Conservation (phyloP, 495 filamentous ascomycete genomes). For the Cenococcum geophilum region DNA sequence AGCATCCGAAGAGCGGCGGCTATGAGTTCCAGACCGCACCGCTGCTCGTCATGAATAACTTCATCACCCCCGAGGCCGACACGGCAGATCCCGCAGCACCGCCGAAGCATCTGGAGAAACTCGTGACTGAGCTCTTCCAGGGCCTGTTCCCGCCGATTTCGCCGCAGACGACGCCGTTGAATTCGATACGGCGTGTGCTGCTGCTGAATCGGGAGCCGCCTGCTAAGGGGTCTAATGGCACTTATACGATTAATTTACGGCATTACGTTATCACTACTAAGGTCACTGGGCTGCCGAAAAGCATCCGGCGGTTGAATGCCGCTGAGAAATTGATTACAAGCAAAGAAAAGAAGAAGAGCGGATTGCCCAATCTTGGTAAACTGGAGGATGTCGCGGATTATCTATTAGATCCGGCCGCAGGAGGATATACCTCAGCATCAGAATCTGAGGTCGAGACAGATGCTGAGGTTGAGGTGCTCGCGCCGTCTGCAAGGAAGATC, state of each 20-base stretch:
- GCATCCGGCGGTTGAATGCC: slow-evolving; percentile 76
- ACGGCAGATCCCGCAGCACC: slow-evolving; percentile 35
- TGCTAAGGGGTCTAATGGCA: slow-evolving; percentile 31
- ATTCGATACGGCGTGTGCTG: slow-evolving; percentile 81
- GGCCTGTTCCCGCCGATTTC: slow-evolving; percentile 95
- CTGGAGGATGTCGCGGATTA: slow-evolving; percentile 94
- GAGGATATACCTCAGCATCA: slow-evolving; percentile 85
- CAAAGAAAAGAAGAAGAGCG: slow-evolving; percentile 57
- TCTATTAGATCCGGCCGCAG: slow-evolving; percentile 72
- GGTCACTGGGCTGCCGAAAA: slow-evolving; percentile 72
- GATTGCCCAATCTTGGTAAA: slow-evolving; percentile 81
- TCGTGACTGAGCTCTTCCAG: slow-evolving; percentile 93
- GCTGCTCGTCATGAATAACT: slow-evolving; percentile 97
- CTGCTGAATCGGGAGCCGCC: slow-evolving; percentile 73
- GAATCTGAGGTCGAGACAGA: slow-evolving; percentile 92
- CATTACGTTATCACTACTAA: slow-evolving; percentile 95
- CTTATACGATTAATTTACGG: slow-evolving; percentile 82
- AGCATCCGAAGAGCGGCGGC: slow-evolving; percentile 70
- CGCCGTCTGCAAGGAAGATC: slow-evolving; percentile 62
- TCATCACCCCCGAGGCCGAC: slow-evolving; percentile 64
- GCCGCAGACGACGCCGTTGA: slow-evolving; percentile 79
- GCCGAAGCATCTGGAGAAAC: slow-evolving; percentile 81
- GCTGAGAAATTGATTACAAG: slow-evolving; percentile 64
- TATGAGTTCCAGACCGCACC: slow-evolving; percentile 80
- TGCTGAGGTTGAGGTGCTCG: slow-evolving; percentile 87